Base-by-base conservation (phyloP, 306 rosid genomes). In the Macrotyloma uniflorum region DNA sequence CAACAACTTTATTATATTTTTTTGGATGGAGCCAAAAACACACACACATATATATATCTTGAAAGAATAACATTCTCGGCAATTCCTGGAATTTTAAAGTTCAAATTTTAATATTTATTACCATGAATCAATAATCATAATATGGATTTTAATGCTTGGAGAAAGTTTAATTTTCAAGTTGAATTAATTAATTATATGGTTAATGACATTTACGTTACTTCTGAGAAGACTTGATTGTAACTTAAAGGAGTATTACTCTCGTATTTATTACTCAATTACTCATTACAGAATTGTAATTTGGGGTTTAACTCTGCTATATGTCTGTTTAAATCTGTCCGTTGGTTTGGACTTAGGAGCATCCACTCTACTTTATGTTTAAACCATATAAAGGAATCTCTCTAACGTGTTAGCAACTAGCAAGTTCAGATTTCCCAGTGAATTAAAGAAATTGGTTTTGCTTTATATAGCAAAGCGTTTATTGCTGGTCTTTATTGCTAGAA, bases 361-460 rank as follows among this genome's bases (percentile, higher is more conserved):
- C 8, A 16, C 6, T 16, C 45, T 5, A 36, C 58, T 19, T 62
- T 65, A 67, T 42, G 42, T 36, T 70, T 10, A 12, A 10, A 15
- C 10, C 61, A 40, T n/a, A 35, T 26, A 26, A 59, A 23, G 53
- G 32, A 82, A 71, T 19, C 45, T 23, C 57, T 70, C 61, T 66
- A 76, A 57, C 50, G 49, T n/a, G 64, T 63, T 35, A 16, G 33
- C 51, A 67, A 51, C 42, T 40, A 40, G 14, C 45, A 40, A 40
- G 70, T 18, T 77, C 47, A 80, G 47, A 67, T 7, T 30, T 73
- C 40, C 32, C 11, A 58, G 54, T 66, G 30, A 61, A 43, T 18
- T 81, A 32, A 72, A 69, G 54, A 42, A 50, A 51, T 55, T 77
- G 74, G 45, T 78, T 80, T 51, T 59, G 59, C 78, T 74, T 77